These are phyloP conservation scores for Phytophthora pinifolia DNA, from an alignment of 352 stramenopile genomes.

Conservation along the genomic window DNA sequence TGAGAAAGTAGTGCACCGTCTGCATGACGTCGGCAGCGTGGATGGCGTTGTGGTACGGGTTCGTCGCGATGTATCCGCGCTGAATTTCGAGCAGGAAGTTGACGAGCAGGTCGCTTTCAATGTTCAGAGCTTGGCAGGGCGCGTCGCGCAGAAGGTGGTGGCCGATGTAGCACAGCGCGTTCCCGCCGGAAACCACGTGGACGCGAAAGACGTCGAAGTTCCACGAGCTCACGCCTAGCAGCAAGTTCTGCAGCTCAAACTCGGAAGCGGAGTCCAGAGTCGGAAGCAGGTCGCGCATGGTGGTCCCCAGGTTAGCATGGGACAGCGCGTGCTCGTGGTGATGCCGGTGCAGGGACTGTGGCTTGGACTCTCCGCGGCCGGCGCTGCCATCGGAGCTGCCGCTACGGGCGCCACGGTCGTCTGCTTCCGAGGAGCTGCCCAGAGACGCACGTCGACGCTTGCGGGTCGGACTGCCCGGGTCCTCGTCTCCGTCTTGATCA, in stretches of 20 bases:
- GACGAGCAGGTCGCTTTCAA: constrained; percentile 64
- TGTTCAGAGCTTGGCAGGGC: constrained; percentile 55
- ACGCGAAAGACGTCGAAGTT: constrained; percentile 82
- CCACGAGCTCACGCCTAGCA: constrained; percentile 58
- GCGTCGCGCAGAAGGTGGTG: constrained; percentile 76
- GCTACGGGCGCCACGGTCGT: constrained; percentile 6
- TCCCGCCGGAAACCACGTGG: constrained; percentile 61
- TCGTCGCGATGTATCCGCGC: constrained; percentile 73
- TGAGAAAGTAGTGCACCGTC: constrained; percentile 85
- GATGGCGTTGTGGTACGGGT: constrained; percentile 90
- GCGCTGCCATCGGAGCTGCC: constrained; percentile 15
- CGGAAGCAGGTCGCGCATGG: constrained; percentile 68
- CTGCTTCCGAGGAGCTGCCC: constrained; percentile 20
- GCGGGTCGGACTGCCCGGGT: constrained; percentile 7
- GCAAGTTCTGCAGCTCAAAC: constrained; percentile 70
- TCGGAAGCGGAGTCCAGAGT: constrained; percentile 57
- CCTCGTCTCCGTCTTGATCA: constrained; percentile 38
- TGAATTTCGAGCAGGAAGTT: constrained; percentile 86
- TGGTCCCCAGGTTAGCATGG: constrained; percentile 37
- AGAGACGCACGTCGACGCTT: constrained; percentile 26
- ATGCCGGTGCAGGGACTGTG: constrained; percentile 15
- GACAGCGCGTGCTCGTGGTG: constrained; percentile 21
- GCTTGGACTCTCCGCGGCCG: background rate
- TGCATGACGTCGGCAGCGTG: constrained; percentile 91
- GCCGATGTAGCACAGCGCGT: constrained; percentile 75